phyloP scores from a whole-genome alignment of 495 filamentous ascomycete species.

The Tuber microsphaerosporum region DNA sequence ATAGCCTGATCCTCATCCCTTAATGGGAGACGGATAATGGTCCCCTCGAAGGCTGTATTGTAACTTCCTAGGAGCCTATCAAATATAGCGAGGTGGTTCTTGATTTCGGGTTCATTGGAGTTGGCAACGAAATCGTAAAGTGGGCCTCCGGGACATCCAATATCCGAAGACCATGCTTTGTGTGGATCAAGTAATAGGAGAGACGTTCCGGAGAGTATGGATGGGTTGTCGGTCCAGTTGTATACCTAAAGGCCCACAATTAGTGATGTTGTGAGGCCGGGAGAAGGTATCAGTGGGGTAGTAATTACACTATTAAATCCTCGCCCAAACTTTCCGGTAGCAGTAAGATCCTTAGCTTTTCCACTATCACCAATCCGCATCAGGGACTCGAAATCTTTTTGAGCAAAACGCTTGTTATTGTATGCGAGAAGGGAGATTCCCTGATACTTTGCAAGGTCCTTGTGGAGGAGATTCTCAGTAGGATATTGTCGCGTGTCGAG shows the following conservation, averaged over 20 bases:
- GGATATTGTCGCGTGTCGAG: slow-evolving; percentile 40
- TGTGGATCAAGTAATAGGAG: slow-evolving; percentile 48
- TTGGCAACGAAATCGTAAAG: slow-evolving; percentile 42
- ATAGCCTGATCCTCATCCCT: slow-evolving; percentile 40
- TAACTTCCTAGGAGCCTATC: slow-evolving; percentile 27
- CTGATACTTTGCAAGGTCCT: slow-evolving; percentile 41
- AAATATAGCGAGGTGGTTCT: slow-evolving; percentile 44
- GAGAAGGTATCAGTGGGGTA: neutral
- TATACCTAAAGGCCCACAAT: slow-evolving; percentile 40
- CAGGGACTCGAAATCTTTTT: slow-evolving; percentile 44
- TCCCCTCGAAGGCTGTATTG: slow-evolving; percentile 36
- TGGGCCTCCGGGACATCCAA: slow-evolving; percentile 42
- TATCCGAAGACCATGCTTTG: slow-evolving; percentile 42
- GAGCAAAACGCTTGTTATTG: slow-evolving; percentile 44
- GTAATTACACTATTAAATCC: slow-evolving; percentile 43
- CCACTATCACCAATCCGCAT: slow-evolving; percentile 43
- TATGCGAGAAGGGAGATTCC: slow-evolving; percentile 45
- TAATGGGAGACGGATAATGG: slow-evolving; percentile 47
- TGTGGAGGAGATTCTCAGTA: slow-evolving; percentile 38
- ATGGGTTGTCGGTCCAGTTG: slow-evolving; percentile 47
- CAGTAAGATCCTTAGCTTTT: slow-evolving; percentile 42
- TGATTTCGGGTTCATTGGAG: slow-evolving; percentile 37
- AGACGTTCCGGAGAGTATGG: slow-evolving; percentile 43
- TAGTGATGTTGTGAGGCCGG: neutral
- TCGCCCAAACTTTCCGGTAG: slow-evolving; percentile 44